Conservation (phyloP, 139 green algal genomes). For the Chlamydomonas sphaeroides region DNA sequence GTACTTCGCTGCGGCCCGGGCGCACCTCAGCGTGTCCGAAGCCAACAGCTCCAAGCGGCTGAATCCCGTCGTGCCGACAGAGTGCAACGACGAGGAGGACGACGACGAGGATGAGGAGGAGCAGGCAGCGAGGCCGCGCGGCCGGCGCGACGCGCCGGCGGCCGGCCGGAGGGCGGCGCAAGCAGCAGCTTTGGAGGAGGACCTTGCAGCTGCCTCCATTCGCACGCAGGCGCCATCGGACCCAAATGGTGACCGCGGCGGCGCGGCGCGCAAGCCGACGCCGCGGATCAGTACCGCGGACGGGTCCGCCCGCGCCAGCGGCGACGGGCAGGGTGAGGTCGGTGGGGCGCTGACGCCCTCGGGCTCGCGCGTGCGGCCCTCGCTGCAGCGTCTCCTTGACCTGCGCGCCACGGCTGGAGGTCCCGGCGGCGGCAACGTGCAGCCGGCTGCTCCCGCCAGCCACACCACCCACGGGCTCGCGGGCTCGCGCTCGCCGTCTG, state of each 20-base stretch:
- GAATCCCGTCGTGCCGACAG: no score
- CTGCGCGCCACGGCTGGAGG: not conserved
- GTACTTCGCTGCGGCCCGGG: constrained; percentile 20
- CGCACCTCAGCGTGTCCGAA: constrained; percentile 41
- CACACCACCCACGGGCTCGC: no score
- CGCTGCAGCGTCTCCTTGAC: constrained; percentile 28
- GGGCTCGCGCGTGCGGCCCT: constrained; percentile 9
- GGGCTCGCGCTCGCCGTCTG: constrained; percentile 1
- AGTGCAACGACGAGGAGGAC: not conserved
- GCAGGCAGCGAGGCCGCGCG: no score
- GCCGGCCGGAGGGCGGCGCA: no score
- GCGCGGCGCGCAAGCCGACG: no score
- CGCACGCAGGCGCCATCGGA: not conserved
- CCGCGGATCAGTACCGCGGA: no score
- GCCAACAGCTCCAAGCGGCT: constrained; percentile 22
- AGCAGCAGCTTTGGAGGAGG: not conserved
- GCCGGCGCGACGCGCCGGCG: no score
- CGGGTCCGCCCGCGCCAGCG: no score
- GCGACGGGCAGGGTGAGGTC: no score
- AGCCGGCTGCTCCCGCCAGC: no score
- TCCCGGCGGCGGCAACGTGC: no score
- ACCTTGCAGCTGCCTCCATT: not conserved
- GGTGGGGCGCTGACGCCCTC: not conserved
- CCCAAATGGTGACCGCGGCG: no score
- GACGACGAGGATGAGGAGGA: not conserved